Evolutionary conservation across 495 filamentous ascomycete species (phyloP), one percentile per base, ranked within the genome.

Genomic region (Penicillium bialowiezense): DNA sequence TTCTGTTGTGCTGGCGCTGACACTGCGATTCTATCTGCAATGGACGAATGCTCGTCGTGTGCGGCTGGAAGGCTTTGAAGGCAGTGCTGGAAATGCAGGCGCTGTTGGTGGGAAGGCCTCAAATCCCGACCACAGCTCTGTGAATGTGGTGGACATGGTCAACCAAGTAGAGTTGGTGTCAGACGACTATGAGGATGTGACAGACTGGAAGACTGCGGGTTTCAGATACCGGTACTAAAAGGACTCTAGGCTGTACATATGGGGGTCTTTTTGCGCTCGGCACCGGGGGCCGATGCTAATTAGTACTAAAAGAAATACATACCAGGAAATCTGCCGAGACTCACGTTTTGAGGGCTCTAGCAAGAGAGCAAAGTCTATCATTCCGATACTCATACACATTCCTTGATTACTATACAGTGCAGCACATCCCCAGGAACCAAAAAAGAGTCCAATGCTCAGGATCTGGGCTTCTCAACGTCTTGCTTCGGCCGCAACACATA

Each of bases 401-500:
- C 23, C 42, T 20, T 15, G 13, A 40, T 38, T 26, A 31, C 23
- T 5, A n/a, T 44, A 33, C 41, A 44, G 20, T 34, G 7, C 29
- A 23, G 20, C n/a, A n/a, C n/a, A n/a, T n/a, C n/a, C n/a, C n/a
- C n/a, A n/a, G n/a, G n/a, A 32, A 3, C 12, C 26, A 31, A 21
- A 10, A 14, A 20, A 7, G 19, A 41, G 15, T 20, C 2, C 7
- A 26, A 24, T 5, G 31, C 28, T 51, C 48, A 51, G 18, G 35
- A 41, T 24, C 18, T 9, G 9, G 15, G 1, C 40, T 41, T 36
- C 41, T 46, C 33, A 13, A 33, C 34, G 44, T 19, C 23, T 38
- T 36, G 29, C 41, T 41, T 64, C 23, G 82, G 81, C 52, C 73
- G 70, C 51, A 86, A 63, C 49, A 87, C 82, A 54, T 83, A 75